Base-by-base conservation (phyloP, 495 filamentous ascomycete genomes). In the Rostrohypoxylon terebratum region DNA sequence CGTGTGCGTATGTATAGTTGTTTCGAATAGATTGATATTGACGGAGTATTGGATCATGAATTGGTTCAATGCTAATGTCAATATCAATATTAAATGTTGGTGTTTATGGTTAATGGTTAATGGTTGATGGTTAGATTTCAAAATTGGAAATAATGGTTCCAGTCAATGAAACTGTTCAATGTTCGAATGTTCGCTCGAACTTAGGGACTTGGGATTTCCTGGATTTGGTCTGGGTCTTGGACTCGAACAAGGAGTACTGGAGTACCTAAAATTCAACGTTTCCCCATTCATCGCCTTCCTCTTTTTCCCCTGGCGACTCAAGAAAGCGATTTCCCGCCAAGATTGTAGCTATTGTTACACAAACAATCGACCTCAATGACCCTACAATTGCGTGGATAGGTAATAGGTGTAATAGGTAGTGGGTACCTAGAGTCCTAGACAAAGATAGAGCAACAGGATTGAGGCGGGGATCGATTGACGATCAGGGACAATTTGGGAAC, bases 371-470 rank as follows among this genome's bases (percentile, higher is more conserved):
- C 23, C 9, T 13, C 13, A 36, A 16, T 36, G 28, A 55, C 23
- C 16, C 28, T 55, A 16, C 8, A 54, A 54, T 54, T 54, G 50
- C 23, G 25, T 33, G 33, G 47, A 21, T 8, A 48, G 45, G 45
- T 48, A 48, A n/a, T n/a, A n/a, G n/a, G n/a, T n/a, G n/a, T n/a
- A n/a, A n/a, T n/a, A n/a, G n/a, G n/a, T n/a, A n/a, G n/a, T n/a
- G n/a, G n/a, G n/a, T n/a, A n/a, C n/a, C n/a, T n/a, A n/a, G n/a
- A n/a, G n/a, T n/a, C n/a, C n/a, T n/a, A n/a, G n/a, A 54, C 18
- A 58, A 57, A 58, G 54, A 58, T 58, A 58, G 54, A 58, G 31
- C n/a, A 23, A 36, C 14, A 34, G 51, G 51, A 55, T 55, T 55
- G 38, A 2, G 13, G 38, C 38, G 38, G 38, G 38, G 38, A 42